These are phyloP conservation scores for Claviceps humidiphila DNA, from an alignment of 2,329 filamentous ascomycete genomes.

Conservation along the genomic window DNA sequence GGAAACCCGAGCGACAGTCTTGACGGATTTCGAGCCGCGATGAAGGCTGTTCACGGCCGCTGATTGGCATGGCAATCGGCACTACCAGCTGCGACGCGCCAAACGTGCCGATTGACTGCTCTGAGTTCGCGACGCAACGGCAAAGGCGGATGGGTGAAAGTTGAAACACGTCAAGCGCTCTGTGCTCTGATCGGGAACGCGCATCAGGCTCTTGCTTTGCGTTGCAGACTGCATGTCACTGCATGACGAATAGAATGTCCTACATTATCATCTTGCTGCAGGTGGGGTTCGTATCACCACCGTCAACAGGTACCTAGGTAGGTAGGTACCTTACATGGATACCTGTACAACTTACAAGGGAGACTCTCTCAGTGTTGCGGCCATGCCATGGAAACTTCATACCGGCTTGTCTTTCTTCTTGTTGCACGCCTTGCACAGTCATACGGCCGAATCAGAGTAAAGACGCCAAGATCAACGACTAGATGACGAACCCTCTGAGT, in stretches of 20 bases:
- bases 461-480: neutral
- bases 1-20: neutral
- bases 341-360: neutral
- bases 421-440: neutral
- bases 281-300: neutral
- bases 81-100: neutral
- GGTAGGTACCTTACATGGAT: too few relatives aligned
- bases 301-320: neutral
- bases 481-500: too few relatives aligned
- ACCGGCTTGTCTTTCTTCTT: neutral
- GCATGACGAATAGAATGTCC: neutral
- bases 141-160: slow-evolving; percentile 2
- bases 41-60: too few relatives aligned
- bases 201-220: neutral
- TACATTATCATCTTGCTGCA: slow-evolving; percentile 1
- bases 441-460: neutral
- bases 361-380: neutral
- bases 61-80: neutral
- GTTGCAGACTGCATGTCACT: slow-evolving; percentile 5
- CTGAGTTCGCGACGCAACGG: neutral
- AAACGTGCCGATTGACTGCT: neutral
- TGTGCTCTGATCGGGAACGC: neutral
- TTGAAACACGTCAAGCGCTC: slow-evolving; percentile 5
- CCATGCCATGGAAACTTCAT: neutral
- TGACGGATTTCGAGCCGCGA: slow-evolving; percentile 1